Conservation (phyloP, 129 eudicot species). For the Gnaphalium uliginosum region DNA sequence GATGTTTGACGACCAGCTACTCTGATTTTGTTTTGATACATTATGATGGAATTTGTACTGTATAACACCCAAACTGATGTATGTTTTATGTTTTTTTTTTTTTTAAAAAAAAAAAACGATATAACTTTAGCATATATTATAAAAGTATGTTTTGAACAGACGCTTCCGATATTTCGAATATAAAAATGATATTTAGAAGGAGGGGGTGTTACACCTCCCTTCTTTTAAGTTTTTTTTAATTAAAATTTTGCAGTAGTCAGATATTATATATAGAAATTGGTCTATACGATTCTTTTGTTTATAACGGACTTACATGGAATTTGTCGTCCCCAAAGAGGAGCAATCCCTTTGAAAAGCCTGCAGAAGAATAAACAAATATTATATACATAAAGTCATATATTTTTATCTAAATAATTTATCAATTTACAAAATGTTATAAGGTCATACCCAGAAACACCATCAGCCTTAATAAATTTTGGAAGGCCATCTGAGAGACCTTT, state of each 20-base stretch:
- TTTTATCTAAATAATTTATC: not conserved
- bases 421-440: not conserved
- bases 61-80: no score
- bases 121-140: no score
- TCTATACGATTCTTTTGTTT: no score
- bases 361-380: conserved; percentile 1
- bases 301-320: conserved; percentile 66
- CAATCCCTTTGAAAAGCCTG: conserved; percentile 75
- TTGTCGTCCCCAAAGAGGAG: conserved; percentile 90
- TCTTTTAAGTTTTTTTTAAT: not conserved
- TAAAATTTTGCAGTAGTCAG: not conserved
- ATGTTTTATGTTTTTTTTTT: no score
- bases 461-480: conserved; percentile 70
- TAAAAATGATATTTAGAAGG: no score
- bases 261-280: not conserved
- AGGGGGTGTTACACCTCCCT: no score
- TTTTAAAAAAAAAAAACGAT: no score
- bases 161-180: no score
- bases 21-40: no score
- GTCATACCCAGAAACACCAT: conserved; percentile 66
- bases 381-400: not conserved
- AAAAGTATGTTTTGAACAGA: no score
- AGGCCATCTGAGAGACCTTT: conserved; percentile 73
- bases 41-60: no score
- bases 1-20: no score